A percentile compares a stretch with the other conserved stretches of the same genome.
These are phyloP conservation scores for Stenocarpella maydis DNA, from an alignment of 2,329 filamentous ascomycete species.

Conservation along the genomic window DNA sequence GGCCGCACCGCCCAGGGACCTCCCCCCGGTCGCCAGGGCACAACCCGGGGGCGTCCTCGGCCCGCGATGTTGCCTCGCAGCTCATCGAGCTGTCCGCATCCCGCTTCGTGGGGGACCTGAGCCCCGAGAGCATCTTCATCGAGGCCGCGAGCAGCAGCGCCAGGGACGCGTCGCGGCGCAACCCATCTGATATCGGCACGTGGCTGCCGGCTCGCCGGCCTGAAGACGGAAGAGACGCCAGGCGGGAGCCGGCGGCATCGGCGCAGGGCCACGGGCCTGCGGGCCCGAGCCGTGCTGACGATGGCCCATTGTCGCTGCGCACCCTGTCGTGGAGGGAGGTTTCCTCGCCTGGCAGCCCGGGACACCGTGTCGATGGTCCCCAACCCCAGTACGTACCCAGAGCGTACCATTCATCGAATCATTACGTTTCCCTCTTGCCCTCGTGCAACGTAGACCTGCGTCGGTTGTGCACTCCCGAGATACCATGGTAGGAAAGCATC, in stretches of 20 bases:
- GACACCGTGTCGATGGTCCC: not conserved
- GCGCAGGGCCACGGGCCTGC: not conserved
- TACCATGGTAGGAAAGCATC: not conserved
- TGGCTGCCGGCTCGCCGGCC: conserved; percentile 49
- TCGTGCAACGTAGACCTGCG: not conserved
- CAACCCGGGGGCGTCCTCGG: conserved; percentile 37
- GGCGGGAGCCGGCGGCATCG: not conserved
- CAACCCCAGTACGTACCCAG: not conserved
- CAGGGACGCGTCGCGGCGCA: conserved; percentile 8
- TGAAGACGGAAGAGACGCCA: conserved; percentile 38
- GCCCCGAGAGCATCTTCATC: conserved; percentile 44
- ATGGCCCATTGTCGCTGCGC: not conserved
- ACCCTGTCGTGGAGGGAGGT: conserved; percentile 1
- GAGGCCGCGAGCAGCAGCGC: conserved; percentile 37
- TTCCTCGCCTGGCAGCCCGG: not conserved
- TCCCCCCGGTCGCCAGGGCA: conserved; percentile 37
- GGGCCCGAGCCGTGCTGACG: not conserved
- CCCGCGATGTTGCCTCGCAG: conserved; percentile 40
- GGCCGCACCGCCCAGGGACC: conserved; percentile 36
- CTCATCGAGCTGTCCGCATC: conserved; percentile 43
- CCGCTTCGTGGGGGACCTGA: conserved; percentile 47
- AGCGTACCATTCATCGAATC: not conserved
- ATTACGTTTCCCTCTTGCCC: not conserved
- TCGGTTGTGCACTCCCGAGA: not conserved
- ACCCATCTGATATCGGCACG: conserved; percentile 29